These are phyloP conservation scores for Cydonia oblonga DNA, from an alignment of 331 rosid genomes.

Conservation along the genomic window DNA sequence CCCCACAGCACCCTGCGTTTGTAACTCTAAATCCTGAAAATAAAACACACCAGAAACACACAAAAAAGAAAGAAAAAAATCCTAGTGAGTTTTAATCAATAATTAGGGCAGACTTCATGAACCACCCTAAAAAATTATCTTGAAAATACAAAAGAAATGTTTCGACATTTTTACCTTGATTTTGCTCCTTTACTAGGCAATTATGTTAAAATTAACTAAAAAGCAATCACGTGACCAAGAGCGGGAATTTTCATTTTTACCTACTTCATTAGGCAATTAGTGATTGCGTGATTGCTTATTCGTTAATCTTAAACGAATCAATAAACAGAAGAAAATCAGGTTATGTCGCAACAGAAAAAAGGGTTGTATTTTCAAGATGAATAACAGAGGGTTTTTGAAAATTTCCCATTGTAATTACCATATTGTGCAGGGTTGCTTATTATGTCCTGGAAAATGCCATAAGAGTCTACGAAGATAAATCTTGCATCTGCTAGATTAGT, in stretches of 20 bases:
- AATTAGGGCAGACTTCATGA: background rate
- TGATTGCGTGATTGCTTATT: background rate
- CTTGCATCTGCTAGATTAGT: slow-evolving; percentile 41
- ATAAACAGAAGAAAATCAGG: background rate
- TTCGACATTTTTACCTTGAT: background rate
- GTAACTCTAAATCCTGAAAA: slow-evolving; percentile 54
- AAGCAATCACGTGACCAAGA: background rate
- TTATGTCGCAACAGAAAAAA: background rate
- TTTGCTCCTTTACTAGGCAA: background rate
- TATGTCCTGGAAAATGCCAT: slow-evolving; percentile 68
- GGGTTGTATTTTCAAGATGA: background rate
- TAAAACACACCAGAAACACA: background rate
- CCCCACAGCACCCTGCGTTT: slow-evolving; percentile 85
- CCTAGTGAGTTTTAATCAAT: background rate
- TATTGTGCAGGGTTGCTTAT: slow-evolving; percentile 48
- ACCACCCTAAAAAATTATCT: no score
- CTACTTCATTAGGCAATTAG: background rate
- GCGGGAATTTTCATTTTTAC: no score
- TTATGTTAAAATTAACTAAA: background rate
- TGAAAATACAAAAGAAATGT: no score
- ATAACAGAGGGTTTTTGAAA: background rate
- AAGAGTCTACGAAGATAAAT: slow-evolving; percentile 56
- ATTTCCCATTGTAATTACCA: slow-evolving; percentile 35
- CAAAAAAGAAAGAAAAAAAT: background rate
- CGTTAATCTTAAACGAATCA: background rate